These are phyloP conservation scores for Hysterangium stoloniferum DNA, from an alignment of 768 basidiomycete genomes.

Conservation along the genomic window DNA sequence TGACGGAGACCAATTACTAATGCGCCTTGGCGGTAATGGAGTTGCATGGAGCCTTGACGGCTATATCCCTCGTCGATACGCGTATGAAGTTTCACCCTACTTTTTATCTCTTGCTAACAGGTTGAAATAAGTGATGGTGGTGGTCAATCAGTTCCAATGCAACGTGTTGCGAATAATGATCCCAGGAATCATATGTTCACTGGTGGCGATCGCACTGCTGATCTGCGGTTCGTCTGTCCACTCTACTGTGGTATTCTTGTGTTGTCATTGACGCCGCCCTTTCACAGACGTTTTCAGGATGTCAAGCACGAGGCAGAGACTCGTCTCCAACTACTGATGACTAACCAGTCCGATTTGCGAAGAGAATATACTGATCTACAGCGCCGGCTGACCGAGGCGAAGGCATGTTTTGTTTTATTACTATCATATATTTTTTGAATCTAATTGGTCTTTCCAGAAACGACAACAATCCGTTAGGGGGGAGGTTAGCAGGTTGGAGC, in stretches of 20 bases:
- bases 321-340: not conserved
- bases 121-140: slow-evolving; percentile 53
- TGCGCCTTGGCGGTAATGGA: slow-evolving; percentile 39
- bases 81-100: slow-evolving; percentile 34
- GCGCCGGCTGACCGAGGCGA: not conserved
- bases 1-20: slow-evolving; percentile 51
- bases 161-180: slow-evolving; percentile 25
- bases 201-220: slow-evolving; percentile 39
- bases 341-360: not conserved
- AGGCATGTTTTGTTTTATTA: not conserved
- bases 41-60: slow-evolving; percentile 55
- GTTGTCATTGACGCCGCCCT: not conserved
- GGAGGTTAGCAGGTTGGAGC: not conserved
- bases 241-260: not conserved
- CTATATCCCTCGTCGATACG: slow-evolving; percentile 55
- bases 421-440: not conserved
- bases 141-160: slow-evolving; percentile 40
- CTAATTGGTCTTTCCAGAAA: not conserved
- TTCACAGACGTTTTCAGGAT: slow-evolving; percentile 38
- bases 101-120: not conserved
- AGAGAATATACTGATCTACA: not conserved
- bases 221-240: slow-evolving; percentile 35
- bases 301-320: slow-evolving; percentile 32
- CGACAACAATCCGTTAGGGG: not conserved
- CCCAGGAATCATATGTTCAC: slow-evolving; percentile 42